Conservation (phyloP, 108 stramenopile genomes). For the Skeletonema marinoi region DNA sequence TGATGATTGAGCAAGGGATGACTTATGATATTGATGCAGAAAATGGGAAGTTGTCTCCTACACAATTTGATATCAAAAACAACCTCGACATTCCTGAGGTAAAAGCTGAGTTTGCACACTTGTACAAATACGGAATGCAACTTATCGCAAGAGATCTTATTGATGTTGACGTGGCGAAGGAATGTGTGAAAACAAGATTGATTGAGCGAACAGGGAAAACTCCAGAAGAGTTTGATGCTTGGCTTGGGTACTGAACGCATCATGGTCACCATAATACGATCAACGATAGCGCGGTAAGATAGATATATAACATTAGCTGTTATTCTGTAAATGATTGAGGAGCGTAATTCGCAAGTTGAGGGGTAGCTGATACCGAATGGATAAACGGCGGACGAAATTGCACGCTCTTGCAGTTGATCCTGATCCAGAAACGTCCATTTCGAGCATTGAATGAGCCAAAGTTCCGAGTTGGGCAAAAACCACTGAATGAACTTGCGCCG, state of each 20-base stretch:
- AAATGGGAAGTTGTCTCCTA: conserved; percentile 63
- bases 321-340: conserved; percentile 59
- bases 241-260: conserved; percentile 60
- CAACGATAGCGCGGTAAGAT: background rate
- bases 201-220: conserved; percentile 69
- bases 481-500: conserved; percentile 77
- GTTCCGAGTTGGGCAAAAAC: conserved; percentile 79
- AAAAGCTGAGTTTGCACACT: conserved; percentile 62
- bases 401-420: conserved; percentile 51
- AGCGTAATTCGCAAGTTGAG: conserved; percentile 68
- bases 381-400: conserved; percentile 70
- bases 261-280: background rate
- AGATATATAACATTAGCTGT: background rate
- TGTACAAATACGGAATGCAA: conserved; percentile 74
- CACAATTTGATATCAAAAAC: conserved; percentile 69
- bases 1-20: conserved; percentile 84
- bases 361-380: conserved; percentile 73
- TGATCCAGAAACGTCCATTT: conserved; percentile 53
- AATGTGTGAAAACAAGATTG: conserved; percentile 58
- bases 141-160: conserved; percentile 61
- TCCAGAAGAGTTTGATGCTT: conserved; percentile 73
- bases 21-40: conserved; percentile 70
- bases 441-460: conserved; percentile 76
- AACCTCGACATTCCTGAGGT: conserved; percentile 76
- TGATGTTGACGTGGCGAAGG: conserved; percentile 53